A percentile compares a stretch with the other conserved stretches of the same genome.
Evolutionary conservation across 345 rosid genomes (phyloP).

Genomic region (Kandelia obovata): DNA sequence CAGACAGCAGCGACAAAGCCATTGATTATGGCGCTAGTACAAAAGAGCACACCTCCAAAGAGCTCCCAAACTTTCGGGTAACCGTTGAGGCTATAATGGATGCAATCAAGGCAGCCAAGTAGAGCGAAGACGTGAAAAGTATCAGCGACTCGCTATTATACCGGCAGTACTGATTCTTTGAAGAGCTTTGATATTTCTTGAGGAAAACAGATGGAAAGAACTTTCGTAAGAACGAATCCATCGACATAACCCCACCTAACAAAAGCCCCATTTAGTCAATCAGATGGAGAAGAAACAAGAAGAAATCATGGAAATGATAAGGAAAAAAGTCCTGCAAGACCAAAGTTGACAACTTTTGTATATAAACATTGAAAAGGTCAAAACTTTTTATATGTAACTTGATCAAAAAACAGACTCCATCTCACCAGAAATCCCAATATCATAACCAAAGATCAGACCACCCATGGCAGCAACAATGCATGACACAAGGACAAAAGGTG

Average conservation of each 20-base stretch:
- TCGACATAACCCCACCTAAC: constrained; percentile 91
- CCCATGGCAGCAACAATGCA: constrained; percentile 98
- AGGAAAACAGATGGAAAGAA: constrained; percentile 70
- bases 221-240: constrained; percentile 58
- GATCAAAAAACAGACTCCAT: background rate
- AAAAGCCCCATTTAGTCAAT: background rate
- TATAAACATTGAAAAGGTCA: no score
- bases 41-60: constrained; percentile 81
- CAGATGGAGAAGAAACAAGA: background rate
- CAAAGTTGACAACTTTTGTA: no score
- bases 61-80: constrained; percentile 77
- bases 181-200: constrained; percentile 39
- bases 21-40: constrained; percentile 72
- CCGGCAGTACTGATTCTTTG: constrained; percentile 70
- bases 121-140: constrained; percentile 89
- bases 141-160: constrained; percentile 70
- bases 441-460: constrained; percentile 94
- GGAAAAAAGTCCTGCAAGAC: no score
- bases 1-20: constrained; percentile 70
- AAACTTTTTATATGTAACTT: no score
- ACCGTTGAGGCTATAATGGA: constrained; percentile 78
- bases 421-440: constrained; percentile 89
- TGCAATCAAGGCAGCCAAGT: constrained; percentile 73
- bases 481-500: constrained; percentile 64
- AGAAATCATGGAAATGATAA: background rate